Evolutionary conservation across 768 basidiomycete genomes (phyloP).

Genomic region (Suillus brevipes): DNA sequence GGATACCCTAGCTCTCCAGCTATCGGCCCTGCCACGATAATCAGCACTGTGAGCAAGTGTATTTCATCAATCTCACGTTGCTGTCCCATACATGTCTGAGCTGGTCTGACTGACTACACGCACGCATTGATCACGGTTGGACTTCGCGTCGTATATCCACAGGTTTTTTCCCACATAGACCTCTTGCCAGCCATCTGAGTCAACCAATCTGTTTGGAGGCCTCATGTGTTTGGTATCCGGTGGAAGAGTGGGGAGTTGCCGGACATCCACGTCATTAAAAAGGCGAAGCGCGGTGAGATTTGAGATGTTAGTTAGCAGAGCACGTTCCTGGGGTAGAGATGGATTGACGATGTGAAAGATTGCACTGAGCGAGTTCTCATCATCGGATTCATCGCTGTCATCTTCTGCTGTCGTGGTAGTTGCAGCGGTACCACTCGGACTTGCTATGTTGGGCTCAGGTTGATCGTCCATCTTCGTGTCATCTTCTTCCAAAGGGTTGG

Average conservation of each 20-base stretch:
- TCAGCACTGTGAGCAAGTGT: slow-evolving; percentile 5
- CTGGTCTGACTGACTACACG: slow-evolving; percentile 59
- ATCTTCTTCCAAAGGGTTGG: slow-evolving; percentile 20
- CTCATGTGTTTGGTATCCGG: slow-evolving; percentile 45
- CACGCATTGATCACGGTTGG: slow-evolving; percentile 65
- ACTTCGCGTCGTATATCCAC: slow-evolving; percentile 74
- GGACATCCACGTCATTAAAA: slow-evolving; percentile 70
- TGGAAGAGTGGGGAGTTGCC: slow-evolving; percentile 49
- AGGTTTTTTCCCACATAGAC: slow-evolving; percentile 64
- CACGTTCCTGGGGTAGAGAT: slow-evolving; percentile 40
- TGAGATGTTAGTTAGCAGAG: slow-evolving; percentile 49
- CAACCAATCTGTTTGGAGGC: slow-evolving; percentile 59
- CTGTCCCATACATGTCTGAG: slow-evolving; percentile 72
- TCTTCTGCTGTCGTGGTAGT: slow-evolving; percentile 20
- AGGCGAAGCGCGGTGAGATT: slow-evolving; percentile 68
- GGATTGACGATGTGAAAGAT: slow-evolving; percentile 58
- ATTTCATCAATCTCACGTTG: slow-evolving; percentile 55
- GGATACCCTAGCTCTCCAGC: slow-evolving; percentile 72
- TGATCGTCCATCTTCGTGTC: slow-evolving; percentile 26
- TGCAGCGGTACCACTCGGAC: slow-evolving; percentile 15
- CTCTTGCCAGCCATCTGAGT: slow-evolving; percentile 69
- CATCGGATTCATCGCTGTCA: slow-evolving; percentile 27
- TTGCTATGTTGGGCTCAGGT: slow-evolving; percentile 20
- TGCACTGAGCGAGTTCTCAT: slow-evolving; percentile 38
- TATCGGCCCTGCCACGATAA: slow-evolving; percentile 61